A percentile compares a stretch with the other conserved stretches of the same genome.
Conservation (phyloP, 306 rosid genomes). For the Acacia acuminata region DNA sequence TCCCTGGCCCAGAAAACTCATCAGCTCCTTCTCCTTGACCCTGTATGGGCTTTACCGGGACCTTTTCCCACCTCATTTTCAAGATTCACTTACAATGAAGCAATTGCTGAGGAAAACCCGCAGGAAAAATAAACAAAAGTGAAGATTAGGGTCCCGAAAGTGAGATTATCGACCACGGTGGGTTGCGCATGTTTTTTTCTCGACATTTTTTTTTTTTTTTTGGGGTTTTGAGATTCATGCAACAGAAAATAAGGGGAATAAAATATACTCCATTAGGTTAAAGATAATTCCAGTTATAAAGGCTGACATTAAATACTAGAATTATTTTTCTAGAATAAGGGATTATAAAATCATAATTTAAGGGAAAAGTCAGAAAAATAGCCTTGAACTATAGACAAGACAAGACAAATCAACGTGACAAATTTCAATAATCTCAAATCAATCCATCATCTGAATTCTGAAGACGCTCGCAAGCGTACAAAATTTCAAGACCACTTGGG, state of each 20-base stretch:
- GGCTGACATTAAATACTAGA: background rate
- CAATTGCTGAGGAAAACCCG: slow-evolving; percentile 36
- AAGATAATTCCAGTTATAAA: background rate
- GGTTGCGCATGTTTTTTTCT: background rate
- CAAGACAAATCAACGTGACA: too few relatives aligned
- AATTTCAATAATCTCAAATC: too few relatives aligned
- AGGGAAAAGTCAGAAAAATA: too few relatives aligned
- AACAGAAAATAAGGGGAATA: background rate
- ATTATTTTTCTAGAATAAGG: too few relatives aligned
- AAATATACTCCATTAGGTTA: too few relatives aligned
- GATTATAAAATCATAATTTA: too few relatives aligned
- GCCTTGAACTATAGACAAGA: too few relatives aligned
- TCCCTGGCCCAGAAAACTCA: slow-evolving; percentile 77
- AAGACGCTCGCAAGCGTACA: too few relatives aligned
- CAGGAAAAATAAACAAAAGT: slow-evolving; percentile 17
- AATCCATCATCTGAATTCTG: too few relatives aligned
- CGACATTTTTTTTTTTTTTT: too few relatives aligned
- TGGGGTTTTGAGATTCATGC: slow-evolving; percentile 37
- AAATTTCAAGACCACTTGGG: too few relatives aligned
- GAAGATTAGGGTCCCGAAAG: slow-evolving; percentile 22
- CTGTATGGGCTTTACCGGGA: slow-evolving; percentile 46
- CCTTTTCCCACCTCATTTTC: slow-evolving; percentile 95
- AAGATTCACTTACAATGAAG: slow-evolving; percentile 28
- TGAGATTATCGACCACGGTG: slow-evolving; percentile 26
- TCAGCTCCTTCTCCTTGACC: slow-evolving; percentile 43